These are phyloP conservation scores for Isatis tinctoria DNA, from an alignment of 345 rosid genomes.

Conservation along the genomic window DNA sequence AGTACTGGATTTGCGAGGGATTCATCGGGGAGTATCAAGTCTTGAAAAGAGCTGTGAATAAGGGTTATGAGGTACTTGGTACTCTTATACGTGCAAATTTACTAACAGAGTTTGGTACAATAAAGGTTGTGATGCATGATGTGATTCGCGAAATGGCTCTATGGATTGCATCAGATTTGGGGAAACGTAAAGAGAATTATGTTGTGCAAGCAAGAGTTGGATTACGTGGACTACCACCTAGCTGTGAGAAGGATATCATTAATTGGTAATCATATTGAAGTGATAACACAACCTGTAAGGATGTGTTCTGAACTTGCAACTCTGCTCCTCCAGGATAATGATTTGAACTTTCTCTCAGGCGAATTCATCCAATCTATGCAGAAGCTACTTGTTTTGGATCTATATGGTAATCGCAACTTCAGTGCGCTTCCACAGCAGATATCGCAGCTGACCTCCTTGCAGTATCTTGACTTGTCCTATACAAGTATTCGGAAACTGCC, in stretches of 20 bases:
- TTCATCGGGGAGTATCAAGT: neutral
- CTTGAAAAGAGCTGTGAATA: conserved; percentile 8
- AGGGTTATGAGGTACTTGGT: conserved; percentile 32
- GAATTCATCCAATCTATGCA: conserved; percentile 30
- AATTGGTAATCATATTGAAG: conserved; percentile 19
- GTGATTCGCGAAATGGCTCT: conserved; percentile 41
- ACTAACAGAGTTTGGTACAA: conserved; percentile 17
- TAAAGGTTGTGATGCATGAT: conserved; percentile 32
- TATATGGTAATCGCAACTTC: conserved; percentile 18
- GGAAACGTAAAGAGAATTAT: neutral
- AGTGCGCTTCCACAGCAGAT: conserved; percentile 5
- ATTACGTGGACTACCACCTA: neutral
- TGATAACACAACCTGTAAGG: neutral
- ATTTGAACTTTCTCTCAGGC: conserved; percentile 1
- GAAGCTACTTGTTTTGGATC: conserved; percentile 25
- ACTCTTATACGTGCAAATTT: conserved; percentile 33
- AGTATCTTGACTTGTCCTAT: conserved; percentile 18
- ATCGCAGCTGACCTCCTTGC: conserved; percentile 4
- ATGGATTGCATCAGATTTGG: conserved; percentile 27
- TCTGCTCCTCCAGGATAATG: conserved; percentile 27
- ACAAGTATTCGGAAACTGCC: conserved; percentile 4
- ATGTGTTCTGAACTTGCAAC: conserved; percentile 20
- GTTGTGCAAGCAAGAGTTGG: neutral
- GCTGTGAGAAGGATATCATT: conserved; percentile 27
- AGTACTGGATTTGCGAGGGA: conserved; percentile 32